Base-by-base conservation (phyloP, 495 filamentous ascomycete genomes). In the Penicillium diatomitis region DNA sequence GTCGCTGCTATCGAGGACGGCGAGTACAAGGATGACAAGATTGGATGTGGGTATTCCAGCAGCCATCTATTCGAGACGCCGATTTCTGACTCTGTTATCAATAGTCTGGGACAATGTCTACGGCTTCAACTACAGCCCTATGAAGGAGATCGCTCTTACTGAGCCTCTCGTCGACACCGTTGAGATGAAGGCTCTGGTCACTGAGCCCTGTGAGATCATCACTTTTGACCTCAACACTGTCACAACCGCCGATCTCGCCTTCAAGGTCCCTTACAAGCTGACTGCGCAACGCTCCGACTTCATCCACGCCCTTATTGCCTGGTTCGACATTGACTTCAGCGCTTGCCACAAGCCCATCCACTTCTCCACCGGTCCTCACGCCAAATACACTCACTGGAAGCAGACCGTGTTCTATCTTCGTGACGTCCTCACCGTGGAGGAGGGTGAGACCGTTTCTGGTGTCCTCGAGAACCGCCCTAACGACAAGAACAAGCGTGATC, bases 241-340 rank as follows among this genome's bases (percentile, higher is more conserved):
- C 47, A 85, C 72, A 36, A 53, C 72, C 9, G 77, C 79, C 29
- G 88, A 96, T 53, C 78, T 96, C 34, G 76, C 81, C 33, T 96
- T 96, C 73, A 72, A 68, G 48, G 77, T 82, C 6, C 76, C 80
- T 10, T 96, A 85, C 69, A 72, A 74, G 50, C 80, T 98, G 12
- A 70, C 72, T 6, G 82, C 80, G 43, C 81, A 84, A 62, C 81
- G 89, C 44, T 83, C 81, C 58, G 94, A 97, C 69, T 95, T 89
- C 69, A 78, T 98, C 51, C 94, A 98, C 65, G 92, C 89, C 27
- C 75, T 98, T 35, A 94, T 98, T 43, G 85, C 95, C 32, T 97
- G 94, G 88, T 98, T 98, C 73, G 92, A 98, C 64, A 97, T 96
- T 55, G 90, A 95, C 52, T 98, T 98, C 70, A 87, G 86, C 34